Percentiles rank a stretch among this genome's conserved stretches.
phyloP scores from a whole-genome alignment of 1,139 yeast species.

The Yamadazyma spencermartinsiae region DNA sequence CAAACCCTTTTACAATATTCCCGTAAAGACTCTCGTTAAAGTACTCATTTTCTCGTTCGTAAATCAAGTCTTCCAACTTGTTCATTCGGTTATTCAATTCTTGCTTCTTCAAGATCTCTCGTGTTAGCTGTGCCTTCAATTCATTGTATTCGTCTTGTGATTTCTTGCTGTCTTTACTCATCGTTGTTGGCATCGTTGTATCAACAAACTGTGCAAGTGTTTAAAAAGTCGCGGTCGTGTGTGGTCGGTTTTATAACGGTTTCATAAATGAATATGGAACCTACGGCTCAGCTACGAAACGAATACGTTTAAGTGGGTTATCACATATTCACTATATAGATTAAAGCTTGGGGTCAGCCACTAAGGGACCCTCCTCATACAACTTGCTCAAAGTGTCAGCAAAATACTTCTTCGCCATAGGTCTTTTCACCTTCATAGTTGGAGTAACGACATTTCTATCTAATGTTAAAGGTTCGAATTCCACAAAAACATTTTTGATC shows the following conservation, averaged over 20 bases:
- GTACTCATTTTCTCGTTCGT: conserved; percentile 76
- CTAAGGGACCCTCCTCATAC: conserved; percentile 57
- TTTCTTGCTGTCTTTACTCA: conserved; percentile 22
- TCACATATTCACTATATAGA: too few relatives aligned
- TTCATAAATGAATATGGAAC: too few relatives aligned
- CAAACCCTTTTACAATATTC: conserved; percentile 87
- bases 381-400: conserved; percentile 45
- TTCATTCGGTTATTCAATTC: conserved; percentile 63
- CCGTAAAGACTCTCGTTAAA: conserved; percentile 71
- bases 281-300: too few relatives aligned
- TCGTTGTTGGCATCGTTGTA: too few relatives aligned
- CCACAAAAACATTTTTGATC: conserved; percentile 59
- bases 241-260: too few relatives aligned
- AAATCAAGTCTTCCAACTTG: conserved; percentile 75
- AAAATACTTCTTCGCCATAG: conserved; percentile 55
- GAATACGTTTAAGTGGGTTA: too few relatives aligned
- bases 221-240: too few relatives aligned
- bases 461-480: conserved; percentile 64
- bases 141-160: conserved; percentile 58
- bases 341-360: conserved; percentile 10
- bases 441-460: conserved; percentile 72
- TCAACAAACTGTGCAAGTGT: too few relatives aligned
- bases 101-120: conserved; percentile 63
- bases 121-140: conserved; percentile 66
- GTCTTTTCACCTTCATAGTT: conserved; percentile 71